Base-by-base conservation (phyloP, 2,329 filamentous ascomycete species). In the Colletotrichum lentis region DNA sequence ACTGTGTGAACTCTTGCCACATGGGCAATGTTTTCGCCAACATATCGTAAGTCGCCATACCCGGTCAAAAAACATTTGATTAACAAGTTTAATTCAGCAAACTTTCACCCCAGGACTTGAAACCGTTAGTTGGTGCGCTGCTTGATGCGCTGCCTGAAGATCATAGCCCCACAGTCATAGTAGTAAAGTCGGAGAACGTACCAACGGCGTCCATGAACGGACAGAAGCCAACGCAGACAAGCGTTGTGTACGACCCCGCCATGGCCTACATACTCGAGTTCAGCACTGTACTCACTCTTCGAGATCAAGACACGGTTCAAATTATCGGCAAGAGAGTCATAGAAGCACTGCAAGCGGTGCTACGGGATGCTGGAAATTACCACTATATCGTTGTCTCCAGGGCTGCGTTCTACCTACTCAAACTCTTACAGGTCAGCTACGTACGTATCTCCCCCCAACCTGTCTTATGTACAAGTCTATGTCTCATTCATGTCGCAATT, bases 221-320 rank as follows among this genome's bases (percentile, higher is more conserved):
- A 20, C 84, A 85, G 50, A 90, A 89, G 71, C 71, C 78, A 8
- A 79, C 71, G 14, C 84, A 74, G 11, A 86, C 84, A 64, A 85
- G 83, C 18, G 86, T 90, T 3, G 82, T 85, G 14, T 99, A 99
- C 75, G 93, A 97, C 73, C 94, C 96, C 1, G 89, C 90, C 1
- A 85, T 96, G 59, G 90, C 96, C 0, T 99, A 97, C 75, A 86
- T 97, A n/a, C 83, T 99, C 12, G 96, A 99, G 75, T 85, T 98
- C 68, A 92, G 92, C 44, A 97, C 96, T 0, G 86, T 94, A 1
- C 82, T 98, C 41, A 90, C 92, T 8, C 84, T 96, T 11, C 86
- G 92, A 64, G 91, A 97, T 74, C 83, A 89, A 18, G 86, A 91
- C 70, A 92, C 92, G 0, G 85, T 96, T 37, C 85, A 88, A 69